Percentiles rank a stretch among this genome's conserved stretches.
These are phyloP conservation scores for Tothia fuscella DNA, from an alignment of 2,329 filamentous ascomycete genomes.

Conservation along the genomic window DNA sequence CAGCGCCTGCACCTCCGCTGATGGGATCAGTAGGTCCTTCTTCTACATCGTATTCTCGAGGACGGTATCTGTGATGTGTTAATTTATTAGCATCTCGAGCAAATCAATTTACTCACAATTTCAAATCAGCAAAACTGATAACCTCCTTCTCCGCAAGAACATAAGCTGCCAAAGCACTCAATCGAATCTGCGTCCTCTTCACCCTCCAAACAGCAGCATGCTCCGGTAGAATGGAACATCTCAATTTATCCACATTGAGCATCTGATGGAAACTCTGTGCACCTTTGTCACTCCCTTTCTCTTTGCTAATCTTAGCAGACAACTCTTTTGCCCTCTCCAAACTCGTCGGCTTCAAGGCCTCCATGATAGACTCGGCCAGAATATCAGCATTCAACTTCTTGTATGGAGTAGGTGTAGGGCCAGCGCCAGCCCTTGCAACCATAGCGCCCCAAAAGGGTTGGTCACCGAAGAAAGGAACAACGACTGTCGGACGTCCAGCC, in stretches of 20 bases:
- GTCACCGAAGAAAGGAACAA: slow-evolving; percentile 63
- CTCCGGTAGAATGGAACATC: slow-evolving; percentile 57
- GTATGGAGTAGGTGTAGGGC: slow-evolving; percentile 36
- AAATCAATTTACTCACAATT: slow-evolving; percentile 8
- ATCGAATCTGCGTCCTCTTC: slow-evolving; percentile 11
- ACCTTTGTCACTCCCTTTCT: slow-evolving; percentile 30
- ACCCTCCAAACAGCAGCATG: slow-evolving; percentile 56
- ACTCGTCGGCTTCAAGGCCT: slow-evolving; percentile 29
- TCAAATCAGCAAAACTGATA: slow-evolving; percentile 10
- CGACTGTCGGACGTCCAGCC: slow-evolving; percentile 65
- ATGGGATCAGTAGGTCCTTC: slow-evolving; percentile 29
- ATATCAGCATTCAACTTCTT: slow-evolving; percentile 32
- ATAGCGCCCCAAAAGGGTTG: slow-evolving; percentile 45
- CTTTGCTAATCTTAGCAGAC: slow-evolving; percentile 29
- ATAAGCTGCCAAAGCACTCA: slow-evolving; percentile 12
- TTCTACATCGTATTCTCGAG: slow-evolving; percentile 28
- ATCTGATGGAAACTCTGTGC: slow-evolving; percentile 35
- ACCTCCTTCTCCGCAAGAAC: slow-evolving; percentile 9
- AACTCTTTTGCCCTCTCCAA: slow-evolving; percentile 26
- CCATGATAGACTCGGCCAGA: slow-evolving; percentile 34
- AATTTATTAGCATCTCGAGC: background rate
- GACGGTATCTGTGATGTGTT: slow-evolving; percentile 19
- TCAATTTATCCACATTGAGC: slow-evolving; percentile 51
- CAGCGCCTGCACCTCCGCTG: slow-evolving; percentile 51
- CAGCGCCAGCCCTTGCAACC: slow-evolving; percentile 38